Conservation (phyloP, 148 eudicot species). For the Fagopyrum tataricum region DNA sequence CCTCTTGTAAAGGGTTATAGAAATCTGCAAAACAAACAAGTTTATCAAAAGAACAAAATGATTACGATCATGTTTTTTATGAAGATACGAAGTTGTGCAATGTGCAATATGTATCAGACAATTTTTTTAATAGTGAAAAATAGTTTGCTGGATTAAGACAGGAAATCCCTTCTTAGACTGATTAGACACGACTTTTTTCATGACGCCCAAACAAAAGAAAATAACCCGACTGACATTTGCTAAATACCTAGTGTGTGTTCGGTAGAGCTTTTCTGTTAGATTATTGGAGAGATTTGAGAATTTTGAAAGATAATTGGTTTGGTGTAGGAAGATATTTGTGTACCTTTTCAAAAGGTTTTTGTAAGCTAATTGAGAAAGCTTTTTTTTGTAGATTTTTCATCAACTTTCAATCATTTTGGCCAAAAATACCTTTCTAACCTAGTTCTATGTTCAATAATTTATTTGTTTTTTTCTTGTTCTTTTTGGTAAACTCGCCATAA, state of each 20-base stretch:
- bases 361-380: no score
- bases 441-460: no score
- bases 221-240: background rate
- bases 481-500: background rate
- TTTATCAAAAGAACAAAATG: background rate
- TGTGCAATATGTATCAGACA: background rate
- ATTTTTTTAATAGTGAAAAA: background rate
- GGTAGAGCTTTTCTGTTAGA: no score
- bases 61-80: background rate
- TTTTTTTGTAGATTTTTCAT: no score
- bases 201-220: background rate
- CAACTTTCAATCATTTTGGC: no score
- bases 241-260: background rate
- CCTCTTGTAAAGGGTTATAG: conserved; percentile 77
- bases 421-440: no score
- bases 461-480: background rate
- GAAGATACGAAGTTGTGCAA: background rate
- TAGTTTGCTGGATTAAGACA: background rate
- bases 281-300: no score
- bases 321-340: no score
- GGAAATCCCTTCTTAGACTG: no score
- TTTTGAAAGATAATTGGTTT: no score
- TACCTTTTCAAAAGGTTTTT: no score
- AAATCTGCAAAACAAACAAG: conserved; percentile 48
- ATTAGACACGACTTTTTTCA: background rate